Evolutionary conservation across 352 stramenopile species (phyloP), one percentile per base, ranked within the genome.

Genomic region (Thraustochytrium striatum): DNA sequence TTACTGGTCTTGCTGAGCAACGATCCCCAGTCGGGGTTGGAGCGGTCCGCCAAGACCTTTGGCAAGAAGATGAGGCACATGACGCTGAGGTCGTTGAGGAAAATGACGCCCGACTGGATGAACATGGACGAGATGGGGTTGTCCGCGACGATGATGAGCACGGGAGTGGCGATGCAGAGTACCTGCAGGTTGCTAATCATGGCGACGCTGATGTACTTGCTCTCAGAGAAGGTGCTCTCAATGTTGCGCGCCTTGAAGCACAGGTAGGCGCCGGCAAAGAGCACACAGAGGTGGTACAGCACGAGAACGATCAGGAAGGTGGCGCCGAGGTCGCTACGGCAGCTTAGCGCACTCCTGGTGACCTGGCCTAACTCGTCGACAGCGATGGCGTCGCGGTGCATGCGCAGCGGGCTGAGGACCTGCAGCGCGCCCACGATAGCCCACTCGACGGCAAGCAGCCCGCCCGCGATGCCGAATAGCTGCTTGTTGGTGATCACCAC

Each of bases 121-220:
- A 55, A 57, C 7, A 70, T 7, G 38, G 8, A 7, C 7, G 8
- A 21, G 19, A 70, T 33, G 38, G 59, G 59, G 59, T 57, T n/a
- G 16, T 69, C n/a, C 7, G 25, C 8, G 11, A 70, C 59, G 30
- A 70, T 7, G 8, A 70, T 7, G 38, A 70, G 59, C 38, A 70
- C 59, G 13, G 7, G 25, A 25, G 59, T 11, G 11, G 7, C 33
- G 11, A 70, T 8, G n/a, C 8, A 16, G 25, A 70, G 59, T 7
- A 70, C 59, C 30, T 70, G 59, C 5, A 70, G 38, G 38, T 70
- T 70, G 38, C 8, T 21, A 47, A 70, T 16, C 7, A 70, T n/a
- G 11, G 59, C 38, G 32, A 70, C 5, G 0, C 8, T 33, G 30
- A 70, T 70, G 38, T 55, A 43, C 8, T 25, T 8, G 7, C 8